phyloP scores from a whole-genome alignment of 2,329 filamentous ascomycete genomes.

The Colletotrichum eremochloae region DNA sequence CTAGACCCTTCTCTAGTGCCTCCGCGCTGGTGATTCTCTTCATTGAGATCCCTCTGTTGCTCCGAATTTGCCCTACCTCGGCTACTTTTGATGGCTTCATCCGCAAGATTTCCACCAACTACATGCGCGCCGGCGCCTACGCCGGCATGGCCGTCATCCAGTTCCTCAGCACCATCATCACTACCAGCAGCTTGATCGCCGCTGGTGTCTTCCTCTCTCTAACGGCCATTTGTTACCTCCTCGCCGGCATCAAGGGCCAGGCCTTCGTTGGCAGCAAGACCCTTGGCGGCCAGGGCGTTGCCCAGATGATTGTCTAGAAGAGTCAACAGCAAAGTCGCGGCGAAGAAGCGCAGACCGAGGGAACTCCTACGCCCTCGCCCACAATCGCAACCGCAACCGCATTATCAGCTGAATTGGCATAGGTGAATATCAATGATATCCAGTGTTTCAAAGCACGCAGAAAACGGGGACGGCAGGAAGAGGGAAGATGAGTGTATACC shows the following conservation, averaged over 20 bases:
- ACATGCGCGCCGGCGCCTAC: conserved; percentile 94
- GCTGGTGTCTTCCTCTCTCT: conserved; percentile 85
- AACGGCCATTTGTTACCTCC: conserved; percentile 83
- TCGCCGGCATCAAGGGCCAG: conserved; percentile 85
- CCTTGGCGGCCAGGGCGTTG: conserved; percentile 90
- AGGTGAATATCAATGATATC: conserved; percentile 35
- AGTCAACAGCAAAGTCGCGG: conserved; percentile 10
- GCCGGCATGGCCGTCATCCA: conserved; percentile 83
- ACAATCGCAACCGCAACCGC: not conserved
- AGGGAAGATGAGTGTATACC: conserved; percentile 28
- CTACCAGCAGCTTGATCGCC: conserved; percentile 82
- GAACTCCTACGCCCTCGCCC: conserved; percentile 1
- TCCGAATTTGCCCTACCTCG: conserved; percentile 98
- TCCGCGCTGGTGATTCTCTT: conserved; percentile 83
- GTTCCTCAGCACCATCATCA: conserved; percentile 81
- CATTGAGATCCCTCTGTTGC: conserved; percentile 91
- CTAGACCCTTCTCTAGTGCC: conserved; percentile 61
- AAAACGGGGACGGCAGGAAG: conserved; percentile 20
- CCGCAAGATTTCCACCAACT: conserved; percentile 94
- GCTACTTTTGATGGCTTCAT: conserved; percentile 89
- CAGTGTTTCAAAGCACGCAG: conserved; percentile 37
- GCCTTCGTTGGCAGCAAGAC: conserved; percentile 95
- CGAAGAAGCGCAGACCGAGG: conserved; percentile 6
- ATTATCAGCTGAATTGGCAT: conserved; percentile 14
- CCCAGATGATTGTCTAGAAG: conserved; percentile 93